Percentiles rank a stretch among this genome's conserved stretches.
phyloP scores from a whole-genome alignment of 208 protist genomes.

The Naegleria gruberi region DNA sequence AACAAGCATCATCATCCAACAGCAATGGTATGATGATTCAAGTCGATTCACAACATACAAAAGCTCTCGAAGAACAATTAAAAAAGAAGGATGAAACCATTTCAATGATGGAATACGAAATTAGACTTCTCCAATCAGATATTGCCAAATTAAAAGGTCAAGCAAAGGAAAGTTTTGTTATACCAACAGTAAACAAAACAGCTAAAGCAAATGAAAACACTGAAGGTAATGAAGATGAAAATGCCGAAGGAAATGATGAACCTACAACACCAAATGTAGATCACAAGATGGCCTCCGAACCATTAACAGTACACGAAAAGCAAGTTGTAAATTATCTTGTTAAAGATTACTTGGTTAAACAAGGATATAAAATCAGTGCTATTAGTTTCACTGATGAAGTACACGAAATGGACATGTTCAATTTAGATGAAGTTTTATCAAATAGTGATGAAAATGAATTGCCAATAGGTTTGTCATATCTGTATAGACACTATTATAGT shows the following conservation, averaged over 20 bases:
- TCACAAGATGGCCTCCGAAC: not conserved
- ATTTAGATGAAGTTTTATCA: not conserved
- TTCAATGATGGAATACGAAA: conserved; percentile 2
- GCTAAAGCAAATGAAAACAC: not conserved
- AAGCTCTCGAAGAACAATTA: not conserved
- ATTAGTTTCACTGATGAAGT: conserved; percentile 19
- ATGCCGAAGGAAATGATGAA: not conserved
- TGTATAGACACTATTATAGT: conserved; percentile 14
- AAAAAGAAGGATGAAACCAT: conserved; percentile 25
- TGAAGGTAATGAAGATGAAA: not conserved
- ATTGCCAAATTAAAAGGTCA: conserved; percentile 5
- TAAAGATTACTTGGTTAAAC: not conserved
- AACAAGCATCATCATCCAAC: not conserved
- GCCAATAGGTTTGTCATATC: not conserved
- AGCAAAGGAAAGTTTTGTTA: not conserved
- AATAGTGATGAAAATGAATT: not conserved
- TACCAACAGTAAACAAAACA: not conserved
- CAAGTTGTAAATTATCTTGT: conserved; percentile 16
- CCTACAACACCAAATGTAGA: too few relatives aligned
- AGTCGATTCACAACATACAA: not conserved
- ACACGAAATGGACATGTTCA: not conserved
- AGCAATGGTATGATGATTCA: not conserved
- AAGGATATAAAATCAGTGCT: not conserved
- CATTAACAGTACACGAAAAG: not conserved
- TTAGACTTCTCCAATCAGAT: not conserved